These are phyloP conservation scores for Candida sp. DNA, from an alignment of 1,139 yeast genomes.

Conservation along the genomic window DNA sequence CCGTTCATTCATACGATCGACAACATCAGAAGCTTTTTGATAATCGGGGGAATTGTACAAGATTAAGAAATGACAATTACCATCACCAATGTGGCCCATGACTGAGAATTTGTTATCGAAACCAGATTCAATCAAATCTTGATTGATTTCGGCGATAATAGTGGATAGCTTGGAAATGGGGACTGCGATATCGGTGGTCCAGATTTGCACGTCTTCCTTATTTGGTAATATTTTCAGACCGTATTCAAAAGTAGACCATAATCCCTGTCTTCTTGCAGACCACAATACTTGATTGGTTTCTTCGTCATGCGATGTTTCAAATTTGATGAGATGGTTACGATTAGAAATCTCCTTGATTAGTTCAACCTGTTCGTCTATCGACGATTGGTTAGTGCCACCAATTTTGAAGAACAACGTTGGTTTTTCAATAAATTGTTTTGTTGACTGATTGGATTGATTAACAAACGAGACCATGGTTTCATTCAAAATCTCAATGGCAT, in stretches of 20 bases:
- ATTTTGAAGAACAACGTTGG: conserved; percentile 75
- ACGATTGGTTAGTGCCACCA: conserved; percentile 58
- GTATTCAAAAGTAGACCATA: conserved; percentile 80
- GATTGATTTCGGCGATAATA: conserved; percentile 48
- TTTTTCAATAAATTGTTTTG: conserved; percentile 42
- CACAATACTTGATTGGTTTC: conserved; percentile 73
- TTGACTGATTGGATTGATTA: conserved; percentile 22
- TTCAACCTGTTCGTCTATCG: conserved; percentile 54
- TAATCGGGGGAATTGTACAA: conserved; percentile 46
- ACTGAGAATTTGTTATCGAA: conserved; percentile 40
- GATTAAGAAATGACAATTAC: conserved; percentile 56
- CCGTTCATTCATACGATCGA: conserved; percentile 48
- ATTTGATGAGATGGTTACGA: conserved; percentile 42
- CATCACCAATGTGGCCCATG: conserved; percentile 65
- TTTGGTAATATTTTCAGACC: conserved; percentile 47
- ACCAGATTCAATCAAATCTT: conserved; percentile 41
- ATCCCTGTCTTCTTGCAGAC: conserved; percentile 85
- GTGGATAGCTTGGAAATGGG: conserved; percentile 50
- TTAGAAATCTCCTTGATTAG: conserved; percentile 54
- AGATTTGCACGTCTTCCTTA: conserved; percentile 58
- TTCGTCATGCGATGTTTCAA: conserved; percentile 60
- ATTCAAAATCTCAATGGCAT: conserved; percentile 44
- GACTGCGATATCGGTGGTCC: conserved; percentile 81
- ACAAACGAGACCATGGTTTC: conserved; percentile 41
- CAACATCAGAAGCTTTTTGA: conserved; percentile 28